Conservation (phyloP, 441 rosid species). For the Codiaeum variegatum region DNA sequence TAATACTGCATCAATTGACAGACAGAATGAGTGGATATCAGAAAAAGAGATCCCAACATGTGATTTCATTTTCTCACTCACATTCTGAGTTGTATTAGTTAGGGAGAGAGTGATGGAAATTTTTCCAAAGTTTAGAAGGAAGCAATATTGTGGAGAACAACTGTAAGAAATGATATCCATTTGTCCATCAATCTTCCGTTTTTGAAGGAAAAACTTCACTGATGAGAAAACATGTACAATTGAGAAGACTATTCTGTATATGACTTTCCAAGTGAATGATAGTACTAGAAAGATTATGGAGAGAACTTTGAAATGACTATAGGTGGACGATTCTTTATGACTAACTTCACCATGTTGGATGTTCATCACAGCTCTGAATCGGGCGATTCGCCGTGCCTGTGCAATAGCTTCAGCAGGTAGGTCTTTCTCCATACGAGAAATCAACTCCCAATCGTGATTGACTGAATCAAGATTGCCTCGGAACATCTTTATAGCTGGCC, state of each 20-base stretch:
- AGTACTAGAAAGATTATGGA: slow-evolving; percentile 32
- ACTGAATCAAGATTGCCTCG: slow-evolving; percentile 41
- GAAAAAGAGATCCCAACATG: slow-evolving; percentile 35
- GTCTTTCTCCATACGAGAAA: slow-evolving; percentile 59
- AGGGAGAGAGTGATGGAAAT: slow-evolving; percentile 44
- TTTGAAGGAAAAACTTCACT: slow-evolving; percentile 29
- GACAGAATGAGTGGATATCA: slow-evolving; percentile 45
- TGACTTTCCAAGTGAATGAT: slow-evolving; percentile 36
- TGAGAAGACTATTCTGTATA: slow-evolving; percentile 34
- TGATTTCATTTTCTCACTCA: slow-evolving; percentile 32
- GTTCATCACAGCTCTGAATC: slow-evolving; percentile 45
- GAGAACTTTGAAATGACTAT: slow-evolving; percentile 27
- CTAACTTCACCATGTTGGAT: slow-evolving; percentile 34
- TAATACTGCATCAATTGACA: slow-evolving; percentile 50
- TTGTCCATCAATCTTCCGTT: slow-evolving; percentile 30
- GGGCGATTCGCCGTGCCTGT: slow-evolving; percentile 78
- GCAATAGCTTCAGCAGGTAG: slow-evolving; percentile 76
- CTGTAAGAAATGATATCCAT: slow-evolving; percentile 31
- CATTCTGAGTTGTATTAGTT: slow-evolving; percentile 28
- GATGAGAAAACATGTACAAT: slow-evolving; percentile 28
- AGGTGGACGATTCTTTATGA: slow-evolving; percentile 27
- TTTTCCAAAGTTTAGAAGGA: slow-evolving; percentile 51
- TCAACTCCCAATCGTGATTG: slow-evolving; percentile 54
- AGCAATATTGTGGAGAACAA: slow-evolving; percentile 33
- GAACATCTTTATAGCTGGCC: slow-evolving; percentile 45